phyloP scores from a whole-genome alignment of 1,284 basidiomycete species.

The Bjerkandera adusta region DNA sequence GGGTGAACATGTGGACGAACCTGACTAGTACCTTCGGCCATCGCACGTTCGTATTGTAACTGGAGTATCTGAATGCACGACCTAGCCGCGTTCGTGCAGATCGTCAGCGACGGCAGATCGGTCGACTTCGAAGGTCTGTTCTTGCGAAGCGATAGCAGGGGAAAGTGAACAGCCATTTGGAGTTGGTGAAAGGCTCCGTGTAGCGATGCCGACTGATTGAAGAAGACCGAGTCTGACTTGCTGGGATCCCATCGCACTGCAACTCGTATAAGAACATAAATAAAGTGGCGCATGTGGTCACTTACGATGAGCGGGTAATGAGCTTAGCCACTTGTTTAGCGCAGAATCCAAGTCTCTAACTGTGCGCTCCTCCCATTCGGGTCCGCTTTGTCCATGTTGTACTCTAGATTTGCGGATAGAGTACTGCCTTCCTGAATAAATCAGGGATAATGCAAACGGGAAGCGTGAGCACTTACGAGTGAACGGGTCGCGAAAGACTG shows the following conservation, averaged over 20 bases:
- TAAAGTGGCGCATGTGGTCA: neutral
- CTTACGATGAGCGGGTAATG: constrained; percentile 21
- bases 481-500: constrained; percentile 37
- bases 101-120: constrained; percentile 77
- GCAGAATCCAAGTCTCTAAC: constrained; percentile 23
- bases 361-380: constrained; percentile 19
- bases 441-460: neutral
- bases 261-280: neutral
- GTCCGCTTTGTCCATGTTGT: constrained; percentile 11
- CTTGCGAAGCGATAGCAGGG: constrained; percentile 72
- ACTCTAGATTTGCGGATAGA: constrained; percentile 18
- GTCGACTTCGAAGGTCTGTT: constrained; percentile 53
- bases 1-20: neutral
- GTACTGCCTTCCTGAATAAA: constrained; percentile 12
- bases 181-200: constrained; percentile 71
- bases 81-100: constrained; percentile 84
- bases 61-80: constrained; percentile 74
- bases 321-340: constrained; percentile 21
- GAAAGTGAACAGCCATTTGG: constrained; percentile 78
- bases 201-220: constrained; percentile 68
- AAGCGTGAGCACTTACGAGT: neutral
- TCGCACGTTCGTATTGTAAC: constrained; percentile 39
- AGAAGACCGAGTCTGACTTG: constrained; percentile 51
- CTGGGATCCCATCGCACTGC: constrained; percentile 51
- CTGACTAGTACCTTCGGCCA: no score